phyloP scores from a whole-genome alignment of 2,329 filamentous ascomycete species.

The Trichophyton benhamiae region DNA sequence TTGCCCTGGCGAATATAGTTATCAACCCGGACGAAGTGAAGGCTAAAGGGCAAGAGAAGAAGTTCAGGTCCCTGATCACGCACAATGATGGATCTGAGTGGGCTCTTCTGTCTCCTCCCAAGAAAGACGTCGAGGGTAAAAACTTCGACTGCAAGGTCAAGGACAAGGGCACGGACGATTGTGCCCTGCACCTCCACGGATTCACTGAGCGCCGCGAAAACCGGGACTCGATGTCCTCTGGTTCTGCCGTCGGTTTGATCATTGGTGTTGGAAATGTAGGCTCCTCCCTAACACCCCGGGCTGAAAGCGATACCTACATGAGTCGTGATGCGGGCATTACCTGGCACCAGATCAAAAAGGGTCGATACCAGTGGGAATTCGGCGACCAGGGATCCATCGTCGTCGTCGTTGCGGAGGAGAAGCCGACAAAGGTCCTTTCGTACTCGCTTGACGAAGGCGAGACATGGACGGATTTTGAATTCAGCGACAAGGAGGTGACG shows the following conservation, averaged over 20 bases:
- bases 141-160: slow-evolving; percentile 53
- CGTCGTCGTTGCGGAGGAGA: slow-evolving; percentile 65
- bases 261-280: slow-evolving; percentile 89
- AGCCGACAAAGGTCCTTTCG: slow-evolving; percentile 53
- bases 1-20: slow-evolving; percentile 76
- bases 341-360: slow-evolving; percentile 78
- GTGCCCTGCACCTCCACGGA: slow-evolving; percentile 83
- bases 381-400: slow-evolving; percentile 91
- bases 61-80: slow-evolving; percentile 78
- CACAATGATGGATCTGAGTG: slow-evolving; percentile 93
- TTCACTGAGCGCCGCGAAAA: slow-evolving; percentile 83
- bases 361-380: slow-evolving; percentile 83
- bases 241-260: slow-evolving; percentile 79
- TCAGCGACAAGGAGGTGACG: slow-evolving; percentile 57
- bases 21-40: slow-evolving; percentile 56
- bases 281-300: slow-evolving; percentile 49
- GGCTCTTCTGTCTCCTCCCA: slow-evolving; percentile 61
- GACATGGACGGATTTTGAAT: slow-evolving; percentile 64
- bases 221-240: slow-evolving; percentile 74
- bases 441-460: slow-evolving; percentile 74
- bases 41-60: slow-evolving; percentile 56
- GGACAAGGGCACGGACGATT: slow-evolving; percentile 46
- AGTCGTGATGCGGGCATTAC: slow-evolving; percentile 79
- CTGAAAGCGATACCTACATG: slow-evolving; percentile 79
- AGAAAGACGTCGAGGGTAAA: slow-evolving; percentile 58